Evolutionary conservation across 371 early-diverging fungal genomes (phyloP).

Genomic region (Mucor piriformis): DNA sequence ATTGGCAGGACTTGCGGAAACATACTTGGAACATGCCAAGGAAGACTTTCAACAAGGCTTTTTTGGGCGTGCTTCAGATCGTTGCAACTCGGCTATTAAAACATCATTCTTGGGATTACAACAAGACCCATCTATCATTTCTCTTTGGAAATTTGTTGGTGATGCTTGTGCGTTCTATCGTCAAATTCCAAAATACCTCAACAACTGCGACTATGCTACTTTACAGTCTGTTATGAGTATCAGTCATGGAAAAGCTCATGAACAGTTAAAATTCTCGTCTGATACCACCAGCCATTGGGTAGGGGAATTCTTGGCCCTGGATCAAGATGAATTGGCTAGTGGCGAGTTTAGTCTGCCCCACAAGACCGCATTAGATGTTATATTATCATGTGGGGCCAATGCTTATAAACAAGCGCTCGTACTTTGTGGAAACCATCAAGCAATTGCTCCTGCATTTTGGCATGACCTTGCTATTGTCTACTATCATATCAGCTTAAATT

Average conservation of each 20-base stretch:
- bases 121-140: slow-evolving; percentile 40
- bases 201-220: slow-evolving; percentile 41
- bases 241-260: slow-evolving; percentile 30
- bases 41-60: slow-evolving; percentile 70
- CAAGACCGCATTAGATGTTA: slow-evolving; percentile 35
- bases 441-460: slow-evolving; percentile 47
- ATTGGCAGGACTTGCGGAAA: slow-evolving; percentile 66
- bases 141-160: slow-evolving; percentile 74
- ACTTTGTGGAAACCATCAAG: slow-evolving; percentile 37
- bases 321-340: slow-evolving; percentile 13
- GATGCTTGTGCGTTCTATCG: slow-evolving; percentile 66
- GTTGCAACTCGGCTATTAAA: slow-evolving; percentile 54
- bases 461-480: slow-evolving; percentile 53
- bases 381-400: slow-evolving; percentile 49
- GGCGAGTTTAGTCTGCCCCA: slow-evolving; percentile 35
- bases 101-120: slow-evolving; percentile 33
- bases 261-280: slow-evolving; percentile 42
- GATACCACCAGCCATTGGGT: slow-evolving; percentile 35
- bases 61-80: slow-evolving; percentile 71
- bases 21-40: slow-evolving; percentile 64
- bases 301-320: slow-evolving; percentile 30
- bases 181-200: slow-evolving; percentile 50
- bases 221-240: slow-evolving; percentile 41
- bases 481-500: slow-evolving; percentile 32
- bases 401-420: slow-evolving; percentile 60